Evolutionary conservation across 805 yeast genomes (phyloP).

Genomic region (Candida saitoana): DNA sequence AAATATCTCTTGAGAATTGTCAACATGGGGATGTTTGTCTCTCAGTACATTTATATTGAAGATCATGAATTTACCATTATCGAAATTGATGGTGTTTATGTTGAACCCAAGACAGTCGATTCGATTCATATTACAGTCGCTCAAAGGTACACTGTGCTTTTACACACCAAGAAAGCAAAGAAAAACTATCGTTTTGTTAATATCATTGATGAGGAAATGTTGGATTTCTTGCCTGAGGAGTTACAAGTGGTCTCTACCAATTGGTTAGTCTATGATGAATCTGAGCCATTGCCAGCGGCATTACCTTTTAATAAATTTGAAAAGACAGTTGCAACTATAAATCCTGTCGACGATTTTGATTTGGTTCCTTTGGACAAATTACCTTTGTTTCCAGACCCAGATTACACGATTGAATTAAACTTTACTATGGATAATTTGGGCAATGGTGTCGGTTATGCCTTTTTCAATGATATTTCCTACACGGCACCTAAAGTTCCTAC

Average conservation of each 20-base stretch:
- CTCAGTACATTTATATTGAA: slow-evolving; percentile 85
- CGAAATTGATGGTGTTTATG: slow-evolving; percentile 89
- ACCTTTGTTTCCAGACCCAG: slow-evolving; percentile 63
- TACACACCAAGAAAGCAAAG: slow-evolving; percentile 62
- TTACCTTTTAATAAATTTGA: slow-evolving; percentile 17
- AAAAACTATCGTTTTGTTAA: slow-evolving; percentile 78
- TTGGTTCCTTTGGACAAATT: slow-evolving; percentile 25
- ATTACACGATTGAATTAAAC: slow-evolving; percentile 61
- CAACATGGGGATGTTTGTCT: slow-evolving; percentile 87
- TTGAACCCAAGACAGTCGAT: slow-evolving; percentile 67
- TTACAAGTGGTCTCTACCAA: slow-evolving; percentile 71
- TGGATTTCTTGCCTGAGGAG: slow-evolving; percentile 67
- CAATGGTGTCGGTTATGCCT: slow-evolving; percentile 92
- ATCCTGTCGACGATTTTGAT: slow-evolving; percentile 42
- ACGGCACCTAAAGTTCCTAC: slow-evolving; percentile 82
- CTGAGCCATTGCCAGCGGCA: slow-evolving; percentile 38
- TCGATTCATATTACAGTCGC: slow-evolving; percentile 82
- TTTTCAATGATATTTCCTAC: slow-evolving; percentile 85
- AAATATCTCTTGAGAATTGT: slow-evolving; percentile 79
- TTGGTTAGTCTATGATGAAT: slow-evolving; percentile 54
- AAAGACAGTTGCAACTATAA: slow-evolving; percentile 38
- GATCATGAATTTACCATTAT: slow-evolving; percentile 83
- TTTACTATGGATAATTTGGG: slow-evolving; percentile 81
- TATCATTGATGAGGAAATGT: slow-evolving; percentile 74
- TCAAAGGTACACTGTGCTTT: slow-evolving; percentile 81